Evolutionary conservation across 78 protist genomes (phyloP).

Genomic region (Isochrysis galbana): DNA sequence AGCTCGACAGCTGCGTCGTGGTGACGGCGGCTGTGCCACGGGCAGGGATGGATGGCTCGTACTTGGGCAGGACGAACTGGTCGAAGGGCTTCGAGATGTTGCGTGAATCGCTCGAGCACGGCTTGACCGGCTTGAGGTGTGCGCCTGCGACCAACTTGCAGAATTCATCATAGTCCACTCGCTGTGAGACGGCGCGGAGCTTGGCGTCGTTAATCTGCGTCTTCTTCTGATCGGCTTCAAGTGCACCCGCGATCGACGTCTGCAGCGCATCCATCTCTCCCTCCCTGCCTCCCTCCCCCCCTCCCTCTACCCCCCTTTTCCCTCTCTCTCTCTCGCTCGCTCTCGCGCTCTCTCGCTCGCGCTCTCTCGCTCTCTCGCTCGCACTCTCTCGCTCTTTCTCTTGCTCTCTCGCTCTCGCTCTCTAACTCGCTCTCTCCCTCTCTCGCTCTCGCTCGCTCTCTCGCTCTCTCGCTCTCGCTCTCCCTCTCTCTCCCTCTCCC

Average conservation of each 20-base stretch:
- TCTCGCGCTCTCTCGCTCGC: no score
- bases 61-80: background rate
- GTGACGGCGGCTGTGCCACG: background rate
- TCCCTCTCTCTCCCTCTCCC: no score
- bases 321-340: no score
- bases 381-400: no score
- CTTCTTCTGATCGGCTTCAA: background rate
- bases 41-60: background rate
- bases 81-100: background rate
- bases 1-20: background rate
- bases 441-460: no score
- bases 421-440: no score
- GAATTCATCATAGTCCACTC: background rate
- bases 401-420: no score
- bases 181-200: slow-evolving; percentile 19
- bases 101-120: background rate
- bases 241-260: background rate
- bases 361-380: no score
- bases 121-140: slow-evolving; percentile 19
- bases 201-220: slow-evolving; percentile 1
- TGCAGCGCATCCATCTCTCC: slow-evolving; percentile 2
- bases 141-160: slow-evolving; percentile 10
- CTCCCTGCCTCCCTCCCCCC: no score
- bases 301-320: no score
- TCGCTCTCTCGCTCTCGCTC: no score